Conservation (phyloP, 257 asterid genomes). For the Capsicum baccatum region DNA sequence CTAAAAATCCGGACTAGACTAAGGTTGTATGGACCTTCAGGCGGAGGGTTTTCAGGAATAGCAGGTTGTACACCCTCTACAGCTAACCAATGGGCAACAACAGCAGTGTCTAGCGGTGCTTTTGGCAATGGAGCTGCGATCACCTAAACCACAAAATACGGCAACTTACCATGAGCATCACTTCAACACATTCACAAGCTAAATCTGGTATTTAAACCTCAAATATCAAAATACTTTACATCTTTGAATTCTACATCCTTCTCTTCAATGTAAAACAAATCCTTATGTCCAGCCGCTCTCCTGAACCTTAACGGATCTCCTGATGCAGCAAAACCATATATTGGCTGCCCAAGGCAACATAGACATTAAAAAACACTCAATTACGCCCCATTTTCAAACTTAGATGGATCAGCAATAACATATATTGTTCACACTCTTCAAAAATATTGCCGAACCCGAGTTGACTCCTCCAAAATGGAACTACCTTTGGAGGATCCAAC, state of each 20-base stretch:
- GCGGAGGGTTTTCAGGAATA: conserved; percentile 93
- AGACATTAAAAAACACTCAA: conserved; percentile 23
- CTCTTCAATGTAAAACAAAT: conserved; percentile 86
- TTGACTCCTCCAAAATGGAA: neutral
- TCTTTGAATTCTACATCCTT: conserved; percentile 95
- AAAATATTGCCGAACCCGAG: neutral
- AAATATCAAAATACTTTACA: conserved; percentile 42
- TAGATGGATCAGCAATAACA: neutral
- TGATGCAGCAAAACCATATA: conserved; percentile 94
- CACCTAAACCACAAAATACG: conserved; percentile 52
- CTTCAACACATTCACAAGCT: conserved; percentile 19
- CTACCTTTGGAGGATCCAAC: neutral
- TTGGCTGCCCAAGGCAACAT: conserved; percentile 53
- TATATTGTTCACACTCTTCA: neutral
- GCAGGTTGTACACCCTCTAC: conserved; percentile 96
- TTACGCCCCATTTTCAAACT: neutral
- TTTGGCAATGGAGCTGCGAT: conserved; percentile 94
- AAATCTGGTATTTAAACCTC: conserved; percentile 20
- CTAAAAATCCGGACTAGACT: neutral
- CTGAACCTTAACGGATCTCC: conserved; percentile 84
- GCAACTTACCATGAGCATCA: conserved; percentile 18
- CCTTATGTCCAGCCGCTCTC: conserved; percentile 92
- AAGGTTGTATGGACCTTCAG: conserved; percentile 53
- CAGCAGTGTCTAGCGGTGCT: conserved; percentile 86
- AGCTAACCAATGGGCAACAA: conserved; percentile 90